Evolutionary conservation across 2,329 filamentous ascomycete species (phyloP).

Genomic region (Malbranchea zuffiana): DNA sequence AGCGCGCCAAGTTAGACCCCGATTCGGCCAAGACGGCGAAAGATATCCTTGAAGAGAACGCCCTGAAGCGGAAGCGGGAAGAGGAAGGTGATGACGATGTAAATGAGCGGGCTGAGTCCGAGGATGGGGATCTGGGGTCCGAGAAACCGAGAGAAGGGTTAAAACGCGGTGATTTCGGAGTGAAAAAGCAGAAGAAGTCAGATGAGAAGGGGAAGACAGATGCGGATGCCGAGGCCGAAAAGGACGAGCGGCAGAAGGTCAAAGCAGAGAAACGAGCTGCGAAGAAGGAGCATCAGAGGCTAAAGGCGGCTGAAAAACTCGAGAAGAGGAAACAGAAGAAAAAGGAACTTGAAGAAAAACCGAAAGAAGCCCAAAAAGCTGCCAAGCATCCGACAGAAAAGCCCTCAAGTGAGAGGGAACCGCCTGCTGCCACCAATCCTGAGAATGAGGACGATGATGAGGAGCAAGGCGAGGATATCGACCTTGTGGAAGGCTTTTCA

Average conservation of each 20-base stretch:
- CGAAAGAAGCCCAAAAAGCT: slow-evolving; percentile 17
- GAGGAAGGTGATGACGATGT: slow-evolving; percentile 46
- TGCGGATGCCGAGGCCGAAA: slow-evolving; percentile 13
- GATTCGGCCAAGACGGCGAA: slow-evolving; percentile 84
- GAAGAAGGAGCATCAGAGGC: slow-evolving; percentile 17
- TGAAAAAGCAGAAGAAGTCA: slow-evolving; percentile 47
- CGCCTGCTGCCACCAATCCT: slow-evolving; percentile 12
- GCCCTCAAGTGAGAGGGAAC: not conserved
- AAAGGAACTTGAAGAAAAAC: slow-evolving; percentile 17
- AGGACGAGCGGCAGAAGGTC: slow-evolving; percentile 9
- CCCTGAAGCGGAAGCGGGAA: slow-evolving; percentile 65
- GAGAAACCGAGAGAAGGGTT: slow-evolving; percentile 52
- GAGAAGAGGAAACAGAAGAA: slow-evolving; percentile 17
- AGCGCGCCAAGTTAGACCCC: slow-evolving; percentile 81
- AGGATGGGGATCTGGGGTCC: slow-evolving; percentile 35
- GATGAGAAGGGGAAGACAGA: slow-evolving; percentile 27
- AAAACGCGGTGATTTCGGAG: slow-evolving; percentile 35
- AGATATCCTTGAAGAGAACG: slow-evolving; percentile 83
- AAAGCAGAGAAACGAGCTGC: slow-evolving; percentile 18
- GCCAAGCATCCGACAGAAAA: slow-evolving; percentile 12
- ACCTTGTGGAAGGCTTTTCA: slow-evolving; percentile 40
- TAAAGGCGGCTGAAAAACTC: slow-evolving; percentile 12
- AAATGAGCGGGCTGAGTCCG: slow-evolving; percentile 31
- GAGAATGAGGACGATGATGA: slow-evolving; percentile 18
- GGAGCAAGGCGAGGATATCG: slow-evolving; percentile 30